Evolutionary conservation across 2,329 filamentous ascomycete species (phyloP).

Genomic region (Penicillium sp.): DNA sequence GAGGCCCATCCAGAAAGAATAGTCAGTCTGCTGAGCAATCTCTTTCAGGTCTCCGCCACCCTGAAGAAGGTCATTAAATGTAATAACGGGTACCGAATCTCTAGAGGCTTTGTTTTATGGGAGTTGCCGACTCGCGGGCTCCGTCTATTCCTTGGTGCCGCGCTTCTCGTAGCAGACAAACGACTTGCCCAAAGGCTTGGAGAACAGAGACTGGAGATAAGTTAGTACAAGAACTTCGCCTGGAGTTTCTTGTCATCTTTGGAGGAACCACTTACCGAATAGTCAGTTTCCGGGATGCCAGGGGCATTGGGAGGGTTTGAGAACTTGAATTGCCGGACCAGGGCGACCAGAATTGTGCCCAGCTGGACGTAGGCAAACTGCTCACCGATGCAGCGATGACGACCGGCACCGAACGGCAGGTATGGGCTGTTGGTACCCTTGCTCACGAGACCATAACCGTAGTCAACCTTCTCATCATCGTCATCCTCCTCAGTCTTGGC

Average conservation of each 20-base stretch:
- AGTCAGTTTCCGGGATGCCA: conserved; percentile 55
- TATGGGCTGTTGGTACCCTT: conserved; percentile 90
- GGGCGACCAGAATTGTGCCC: conserved; percentile 75
- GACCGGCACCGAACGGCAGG: conserved; percentile 88
- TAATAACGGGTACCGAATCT: conserved; percentile 6
- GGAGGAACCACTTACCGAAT: conserved; percentile 45
- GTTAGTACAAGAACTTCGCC: conserved; percentile 9
- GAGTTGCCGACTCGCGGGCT: not conserved
- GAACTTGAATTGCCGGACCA: conserved; percentile 80
- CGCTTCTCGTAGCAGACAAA: conserved; percentile 71
- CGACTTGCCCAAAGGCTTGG: conserved; percentile 69
- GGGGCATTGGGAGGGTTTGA: conserved; percentile 52
- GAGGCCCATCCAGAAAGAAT: not conserved
- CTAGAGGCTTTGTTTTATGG: not conserved
- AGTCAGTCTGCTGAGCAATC: not conserved
- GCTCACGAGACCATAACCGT: conserved; percentile 89
- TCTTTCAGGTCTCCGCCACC: not conserved
- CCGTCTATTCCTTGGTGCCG: conserved; percentile 30
- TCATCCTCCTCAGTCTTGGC: conserved; percentile 49
- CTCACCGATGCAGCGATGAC: conserved; percentile 94
- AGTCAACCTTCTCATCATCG: conserved; percentile 78
- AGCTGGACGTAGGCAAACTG: conserved; percentile 94
- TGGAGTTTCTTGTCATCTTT: not conserved
- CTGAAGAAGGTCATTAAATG: conserved; percentile 20
- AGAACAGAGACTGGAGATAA: conserved; percentile 61